These are phyloP conservation scores for Yamadazyma philogaea DNA, from an alignment of 805 yeast species.

Conservation along the genomic window DNA sequence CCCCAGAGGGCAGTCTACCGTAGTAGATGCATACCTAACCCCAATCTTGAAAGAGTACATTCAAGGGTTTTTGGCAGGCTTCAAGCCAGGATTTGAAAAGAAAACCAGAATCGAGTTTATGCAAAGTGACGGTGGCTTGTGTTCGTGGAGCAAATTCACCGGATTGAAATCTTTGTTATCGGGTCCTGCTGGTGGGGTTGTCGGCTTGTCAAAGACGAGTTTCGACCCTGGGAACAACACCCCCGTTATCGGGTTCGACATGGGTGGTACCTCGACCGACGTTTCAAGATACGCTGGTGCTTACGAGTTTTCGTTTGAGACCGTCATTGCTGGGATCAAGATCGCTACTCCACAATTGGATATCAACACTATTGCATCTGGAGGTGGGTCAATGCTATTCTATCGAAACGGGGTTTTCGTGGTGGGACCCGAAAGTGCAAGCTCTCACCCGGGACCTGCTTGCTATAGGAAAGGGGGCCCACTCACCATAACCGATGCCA, in stretches of 20 bases:
- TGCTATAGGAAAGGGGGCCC: slow-evolving; percentile 85
- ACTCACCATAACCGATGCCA: slow-evolving; percentile 82
- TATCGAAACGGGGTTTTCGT: slow-evolving; percentile 43
- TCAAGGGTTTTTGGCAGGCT: slow-evolving; percentile 58
- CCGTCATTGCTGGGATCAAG: slow-evolving; percentile 78
- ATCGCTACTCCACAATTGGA: slow-evolving; percentile 84
- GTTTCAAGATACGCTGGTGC: slow-evolving; percentile 70
- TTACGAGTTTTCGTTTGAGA: slow-evolving; percentile 77
- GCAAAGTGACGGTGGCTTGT: slow-evolving; percentile 23
- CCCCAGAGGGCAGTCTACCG: slow-evolving; percentile 73
- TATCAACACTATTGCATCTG: slow-evolving; percentile 36
- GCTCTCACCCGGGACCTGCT: slow-evolving; percentile 89
- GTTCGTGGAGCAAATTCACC: slow-evolving; percentile 17
- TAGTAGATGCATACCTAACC: slow-evolving; percentile 79
- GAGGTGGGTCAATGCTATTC: slow-evolving; percentile 37
- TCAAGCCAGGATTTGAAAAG: slow-evolving; percentile 45
- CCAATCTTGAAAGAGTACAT: slow-evolving; percentile 72
- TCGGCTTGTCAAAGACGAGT: slow-evolving; percentile 19
- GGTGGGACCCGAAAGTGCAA: slow-evolving; percentile 86
- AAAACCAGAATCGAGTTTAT: slow-evolving; percentile 22
- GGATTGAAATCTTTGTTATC: slow-evolving; percentile 21
- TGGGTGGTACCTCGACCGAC: slow-evolving; percentile 92
- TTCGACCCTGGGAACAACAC: slow-evolving; percentile 40
- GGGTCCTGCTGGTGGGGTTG: slow-evolving; percentile 26
- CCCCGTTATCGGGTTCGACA: slow-evolving; percentile 79